Conservation (phyloP, 768 basidiomycete genomes). For the Lactarius hengduanensis region DNA sequence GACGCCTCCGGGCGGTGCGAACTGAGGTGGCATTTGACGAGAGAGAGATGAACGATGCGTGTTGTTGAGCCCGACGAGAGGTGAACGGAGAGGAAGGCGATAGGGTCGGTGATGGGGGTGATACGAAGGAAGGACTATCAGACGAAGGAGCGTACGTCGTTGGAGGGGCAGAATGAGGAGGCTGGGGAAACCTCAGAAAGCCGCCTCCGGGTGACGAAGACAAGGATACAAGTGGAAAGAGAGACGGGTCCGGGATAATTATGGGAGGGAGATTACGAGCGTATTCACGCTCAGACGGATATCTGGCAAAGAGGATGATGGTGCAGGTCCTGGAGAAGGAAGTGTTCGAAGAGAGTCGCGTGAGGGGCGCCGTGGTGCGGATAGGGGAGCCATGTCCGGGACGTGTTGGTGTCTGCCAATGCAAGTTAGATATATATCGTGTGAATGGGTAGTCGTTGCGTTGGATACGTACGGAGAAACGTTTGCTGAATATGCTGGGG, state of each 20-base stretch:
- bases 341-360: constrained; percentile 48
- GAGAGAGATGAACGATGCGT: constrained; percentile 25
- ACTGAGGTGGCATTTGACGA: constrained; percentile 20
- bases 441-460: background rate
- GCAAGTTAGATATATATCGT: background rate
- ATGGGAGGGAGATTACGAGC: constrained; percentile 16
- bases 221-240: constrained; percentile 5
- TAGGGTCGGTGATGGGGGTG: constrained; percentile 32
- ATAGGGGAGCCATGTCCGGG: constrained; percentile 14
- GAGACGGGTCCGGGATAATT: constrained; percentile 20
- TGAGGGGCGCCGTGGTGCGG: constrained; percentile 36
- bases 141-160: background rate
- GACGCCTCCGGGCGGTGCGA: constrained; percentile 25
- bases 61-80: constrained; percentile 28
- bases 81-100: constrained; percentile 35
- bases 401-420: constrained; percentile 25
- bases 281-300: constrained; percentile 31
- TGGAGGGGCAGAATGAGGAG: constrained; percentile 22
- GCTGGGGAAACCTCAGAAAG: background rate
- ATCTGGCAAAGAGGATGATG: constrained; percentile 51
- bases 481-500: background rate
- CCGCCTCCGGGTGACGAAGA: background rate
- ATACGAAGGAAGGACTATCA: constrained; percentile 18
- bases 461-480: constrained; percentile 8
- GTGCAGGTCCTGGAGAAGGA: constrained; percentile 61